Evolutionary conservation across 2,329 filamentous ascomycete genomes (phyloP).

Genomic region (Aureobasidium sp.): DNA sequence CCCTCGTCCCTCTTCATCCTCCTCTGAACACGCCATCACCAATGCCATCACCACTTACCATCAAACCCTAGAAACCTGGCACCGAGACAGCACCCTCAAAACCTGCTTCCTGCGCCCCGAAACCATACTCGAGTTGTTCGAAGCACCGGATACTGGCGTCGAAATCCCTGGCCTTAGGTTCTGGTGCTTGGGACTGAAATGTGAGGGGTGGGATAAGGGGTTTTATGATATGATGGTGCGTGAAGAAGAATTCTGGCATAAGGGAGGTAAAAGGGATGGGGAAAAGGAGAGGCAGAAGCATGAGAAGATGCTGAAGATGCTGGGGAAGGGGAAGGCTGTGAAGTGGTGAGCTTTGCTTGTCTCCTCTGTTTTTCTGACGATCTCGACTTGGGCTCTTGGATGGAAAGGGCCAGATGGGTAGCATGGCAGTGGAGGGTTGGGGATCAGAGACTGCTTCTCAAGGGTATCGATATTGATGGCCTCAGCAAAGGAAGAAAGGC

Average conservation of each 20-base stretch:
- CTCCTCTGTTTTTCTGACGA: too few relatives aligned
- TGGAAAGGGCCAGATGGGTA: background rate
- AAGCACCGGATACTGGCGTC: conserved; percentile 33
- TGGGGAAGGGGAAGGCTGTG: background rate
- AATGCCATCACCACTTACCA: conserved; percentile 22
- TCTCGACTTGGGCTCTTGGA: too few relatives aligned
- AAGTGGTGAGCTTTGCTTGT: background rate
- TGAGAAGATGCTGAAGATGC: background rate
- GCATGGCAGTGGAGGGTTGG: too few relatives aligned
- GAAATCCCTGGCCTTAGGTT: conserved; percentile 36
- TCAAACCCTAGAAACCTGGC: conserved; percentile 33
- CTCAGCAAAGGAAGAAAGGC: background rate
- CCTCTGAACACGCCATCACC: background rate
- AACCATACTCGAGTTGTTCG: conserved; percentile 35
- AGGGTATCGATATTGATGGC: too few relatives aligned
- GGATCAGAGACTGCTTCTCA: too few relatives aligned
- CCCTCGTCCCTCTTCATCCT: conserved; percentile 25
- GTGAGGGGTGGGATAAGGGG: conserved; percentile 33
- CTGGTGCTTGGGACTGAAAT: conserved; percentile 44
- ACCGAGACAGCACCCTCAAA: conserved; percentile 33
- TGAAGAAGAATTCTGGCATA: background rate
- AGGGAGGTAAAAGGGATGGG: background rate
- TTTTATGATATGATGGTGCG: conserved; percentile 37
- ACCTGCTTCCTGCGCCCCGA: conserved; percentile 31
- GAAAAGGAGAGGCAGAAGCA: background rate